A percentile compares a stretch with the other conserved stretches of the same genome.
phyloP scores from a whole-genome alignment of 179 eudicot species.

The Dionaea muscipula region DNA sequence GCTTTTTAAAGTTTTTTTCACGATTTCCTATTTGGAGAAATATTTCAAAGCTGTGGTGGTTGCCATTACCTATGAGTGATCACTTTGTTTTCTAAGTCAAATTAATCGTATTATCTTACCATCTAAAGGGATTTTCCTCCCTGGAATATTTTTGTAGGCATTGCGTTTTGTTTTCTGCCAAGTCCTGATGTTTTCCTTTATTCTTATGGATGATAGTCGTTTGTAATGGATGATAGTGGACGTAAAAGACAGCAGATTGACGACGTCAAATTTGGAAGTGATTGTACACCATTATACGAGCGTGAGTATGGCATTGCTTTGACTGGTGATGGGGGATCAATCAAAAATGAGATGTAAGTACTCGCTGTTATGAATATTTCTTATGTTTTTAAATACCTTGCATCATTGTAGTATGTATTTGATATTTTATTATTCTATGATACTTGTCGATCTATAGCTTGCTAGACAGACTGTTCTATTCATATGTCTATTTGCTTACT shows the following conservation, averaged over 20 bases:
- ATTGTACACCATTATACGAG: conserved; percentile 59
- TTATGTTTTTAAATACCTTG: neutral
- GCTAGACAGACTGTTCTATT: no score
- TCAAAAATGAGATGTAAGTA: conserved; percentile 35
- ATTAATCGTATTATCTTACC: no score
- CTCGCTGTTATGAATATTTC: neutral
- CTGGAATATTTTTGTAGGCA: neutral
- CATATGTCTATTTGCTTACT: no score
- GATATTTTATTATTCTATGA: no score
- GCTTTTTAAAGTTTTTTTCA: no score
- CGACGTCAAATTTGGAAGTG: conserved; percentile 30
- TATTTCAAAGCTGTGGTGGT: no score
- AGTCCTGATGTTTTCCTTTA: neutral
- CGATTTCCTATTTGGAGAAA: no score
- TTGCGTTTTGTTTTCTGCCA: neutral
- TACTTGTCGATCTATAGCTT: no score
- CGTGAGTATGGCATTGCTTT: conserved; percentile 65
- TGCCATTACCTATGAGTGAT: no score
- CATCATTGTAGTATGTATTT: no score
- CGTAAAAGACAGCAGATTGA: conserved; percentile 33
- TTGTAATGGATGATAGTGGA: conserved; percentile 54
- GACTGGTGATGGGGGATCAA: conserved; percentile 29
- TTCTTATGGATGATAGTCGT: conserved; percentile 37
- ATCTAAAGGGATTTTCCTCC: no score
- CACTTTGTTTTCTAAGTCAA: no score